Evolutionary conservation across 768 basidiomycete species (phyloP).

Genomic region (Russula sp.): DNA sequence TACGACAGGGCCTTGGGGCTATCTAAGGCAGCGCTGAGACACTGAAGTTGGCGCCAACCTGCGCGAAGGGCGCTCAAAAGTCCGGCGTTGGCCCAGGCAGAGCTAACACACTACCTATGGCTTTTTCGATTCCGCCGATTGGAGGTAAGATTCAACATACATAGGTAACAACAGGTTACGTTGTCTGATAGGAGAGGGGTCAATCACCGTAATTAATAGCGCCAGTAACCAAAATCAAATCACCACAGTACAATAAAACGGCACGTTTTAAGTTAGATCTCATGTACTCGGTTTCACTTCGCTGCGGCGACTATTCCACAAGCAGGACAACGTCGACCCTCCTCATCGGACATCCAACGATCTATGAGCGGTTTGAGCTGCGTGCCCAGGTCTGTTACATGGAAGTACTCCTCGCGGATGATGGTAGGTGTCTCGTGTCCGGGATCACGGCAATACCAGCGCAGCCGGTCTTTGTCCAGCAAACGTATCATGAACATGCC

Average conservation of each 20-base stretch:
- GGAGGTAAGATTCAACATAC: no score
- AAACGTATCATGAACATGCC: neutral
- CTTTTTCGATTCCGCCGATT: no score
- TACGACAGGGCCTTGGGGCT: no score
- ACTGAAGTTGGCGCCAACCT: no score
- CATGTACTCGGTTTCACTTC: constrained; percentile 35
- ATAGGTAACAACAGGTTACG: no score
- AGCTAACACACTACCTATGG: no score
- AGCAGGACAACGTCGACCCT: constrained; percentile 58
- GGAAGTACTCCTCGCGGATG: constrained; percentile 80
- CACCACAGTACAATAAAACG: no score
- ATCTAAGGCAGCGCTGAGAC: no score
- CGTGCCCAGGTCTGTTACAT: constrained; percentile 85
- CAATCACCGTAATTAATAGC: no score
- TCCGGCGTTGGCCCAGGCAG: no score
- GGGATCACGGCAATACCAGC: constrained; percentile 82
- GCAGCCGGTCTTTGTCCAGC: constrained; percentile 60
- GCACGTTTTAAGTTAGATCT: neutral
- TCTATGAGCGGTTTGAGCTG: constrained; percentile 92
- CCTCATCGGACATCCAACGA: constrained; percentile 65
- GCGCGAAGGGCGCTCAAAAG: neutral
- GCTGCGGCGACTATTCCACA: constrained; percentile 63
- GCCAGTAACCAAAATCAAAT: no score
- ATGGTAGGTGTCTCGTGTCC: constrained; percentile 61
- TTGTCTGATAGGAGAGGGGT: no score